A percentile compares a stretch with the other conserved stretches of the same genome.
Evolutionary conservation across 805 yeast genomes (phyloP).

Genomic region (Naumovozyma castellii): DNA sequence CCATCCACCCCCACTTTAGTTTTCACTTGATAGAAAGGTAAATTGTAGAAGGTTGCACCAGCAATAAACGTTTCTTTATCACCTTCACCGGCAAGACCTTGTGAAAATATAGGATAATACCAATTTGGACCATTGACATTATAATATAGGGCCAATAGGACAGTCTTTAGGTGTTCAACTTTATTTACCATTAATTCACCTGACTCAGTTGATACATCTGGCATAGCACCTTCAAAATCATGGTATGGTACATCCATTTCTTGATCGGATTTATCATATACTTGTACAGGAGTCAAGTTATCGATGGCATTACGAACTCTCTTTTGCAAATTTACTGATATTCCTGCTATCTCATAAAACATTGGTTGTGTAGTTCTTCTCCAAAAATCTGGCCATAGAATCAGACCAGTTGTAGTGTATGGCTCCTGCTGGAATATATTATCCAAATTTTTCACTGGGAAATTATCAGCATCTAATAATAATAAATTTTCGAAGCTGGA

Average conservation of each 20-base stretch:
- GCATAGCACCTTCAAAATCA: slow-evolving; percentile 54
- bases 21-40: slow-evolving; percentile 43
- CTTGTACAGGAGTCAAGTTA: slow-evolving; percentile 27
- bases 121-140: slow-evolving; percentile 57
- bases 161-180: slow-evolving; percentile 45
- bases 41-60: slow-evolving; percentile 43
- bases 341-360: slow-evolving; percentile 59
- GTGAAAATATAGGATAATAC: slow-evolving; percentile 62
- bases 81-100: slow-evolving; percentile 72
- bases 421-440: slow-evolving; percentile 48
- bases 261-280: slow-evolving; percentile 12
- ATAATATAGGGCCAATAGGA: slow-evolving; percentile 54
- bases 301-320: slow-evolving; percentile 31
- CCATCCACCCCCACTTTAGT: slow-evolving; percentile 33
- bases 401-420: slow-evolving; percentile 40
- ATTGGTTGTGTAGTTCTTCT: slow-evolving; percentile 69
- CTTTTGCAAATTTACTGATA: slow-evolving; percentile 34
- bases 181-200: slow-evolving; percentile 63
- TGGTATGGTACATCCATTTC: slow-evolving; percentile 38
- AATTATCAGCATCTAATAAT: slow-evolving; percentile 66
- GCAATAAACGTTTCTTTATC: slow-evolving; percentile 69
- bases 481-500: slow-evolving; percentile 67
- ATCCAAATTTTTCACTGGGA: slow-evolving; percentile 60
- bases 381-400: slow-evolving; percentile 87
- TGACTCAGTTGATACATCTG: slow-evolving; percentile 64